These are phyloP conservation scores for Daedaleopsis nitida DNA, from an alignment of 768 basidiomycete species.

Conservation along the genomic window DNA sequence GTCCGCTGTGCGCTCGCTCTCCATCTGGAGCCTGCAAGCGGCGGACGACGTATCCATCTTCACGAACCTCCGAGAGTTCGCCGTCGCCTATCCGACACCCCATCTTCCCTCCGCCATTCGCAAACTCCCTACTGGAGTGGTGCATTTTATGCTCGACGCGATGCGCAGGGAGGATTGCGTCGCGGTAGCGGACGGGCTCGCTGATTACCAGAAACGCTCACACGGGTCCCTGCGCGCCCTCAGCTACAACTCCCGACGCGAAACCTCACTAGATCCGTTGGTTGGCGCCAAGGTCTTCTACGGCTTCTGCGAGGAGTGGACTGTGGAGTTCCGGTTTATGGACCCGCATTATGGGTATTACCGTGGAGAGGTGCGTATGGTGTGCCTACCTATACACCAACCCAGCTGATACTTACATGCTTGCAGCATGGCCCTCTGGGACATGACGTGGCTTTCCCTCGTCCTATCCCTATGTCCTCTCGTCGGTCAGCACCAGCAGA, in stretches of 20 bases:
- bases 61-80: constrained; percentile 1
- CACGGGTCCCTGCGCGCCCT: neutral
- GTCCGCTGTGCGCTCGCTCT: constrained; percentile 4
- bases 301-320: neutral
- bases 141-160: constrained; percentile 6
- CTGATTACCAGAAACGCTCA: neutral
- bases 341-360: neutral
- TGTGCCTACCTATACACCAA: too few relatives aligned
- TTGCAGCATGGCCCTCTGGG: too few relatives aligned
- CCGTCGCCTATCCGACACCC: neutral
- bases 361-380: neutral
- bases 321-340: neutral
- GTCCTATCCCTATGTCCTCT: too few relatives aligned
- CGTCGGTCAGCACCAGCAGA: too few relatives aligned
- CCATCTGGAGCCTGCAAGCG: neutral
- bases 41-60: constrained; percentile 4
- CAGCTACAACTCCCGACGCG: too few relatives aligned
- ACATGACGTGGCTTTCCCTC: too few relatives aligned
- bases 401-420: too few relatives aligned
- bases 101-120: neutral
- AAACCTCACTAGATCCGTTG: neutral
- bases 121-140: constrained; percentile 4
- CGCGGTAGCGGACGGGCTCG: neutral
- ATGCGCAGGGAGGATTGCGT: neutral
- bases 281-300: neutral